These are phyloP conservation scores for Xylaria acuta DNA, from an alignment of 495 filamentous ascomycete genomes.

Conservation along the genomic window DNA sequence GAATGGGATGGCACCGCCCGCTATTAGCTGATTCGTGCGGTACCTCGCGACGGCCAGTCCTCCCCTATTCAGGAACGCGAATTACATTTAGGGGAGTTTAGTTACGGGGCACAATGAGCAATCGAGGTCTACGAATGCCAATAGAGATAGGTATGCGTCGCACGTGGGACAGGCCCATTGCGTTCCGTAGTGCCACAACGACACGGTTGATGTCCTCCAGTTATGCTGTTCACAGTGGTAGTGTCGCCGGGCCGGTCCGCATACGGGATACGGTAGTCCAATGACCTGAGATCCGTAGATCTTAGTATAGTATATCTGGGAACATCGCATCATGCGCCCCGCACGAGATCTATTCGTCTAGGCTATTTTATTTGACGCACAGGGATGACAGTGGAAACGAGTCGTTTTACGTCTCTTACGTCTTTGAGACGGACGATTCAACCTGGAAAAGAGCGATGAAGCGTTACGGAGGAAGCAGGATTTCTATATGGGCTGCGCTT, in stretches of 20 bases:
- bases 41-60: constrained; percentile 73
- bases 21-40: constrained; percentile 77
- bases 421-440: neutral
- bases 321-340: neutral
- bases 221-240: constrained; percentile 71
- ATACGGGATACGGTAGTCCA: constrained; percentile 59
- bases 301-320: neutral
- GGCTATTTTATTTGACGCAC: neutral
- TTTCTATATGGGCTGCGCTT: neutral
- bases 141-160: constrained; percentile 52
- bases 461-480: neutral
- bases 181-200: constrained; percentile 68
- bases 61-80: neutral
- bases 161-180: constrained; percentile 77
- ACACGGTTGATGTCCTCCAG: constrained; percentile 27
- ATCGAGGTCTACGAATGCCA: constrained; percentile 38
- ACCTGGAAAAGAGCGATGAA: neutral
- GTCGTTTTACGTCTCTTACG: neutral
- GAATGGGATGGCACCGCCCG: constrained; percentile 72
- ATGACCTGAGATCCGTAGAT: neutral
- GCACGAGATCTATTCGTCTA: neutral
- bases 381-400: neutral
- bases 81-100: neutral
- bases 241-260: constrained; percentile 84
- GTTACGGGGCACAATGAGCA: neutral